Percentiles rank a stretch among this genome's conserved stretches.
phyloP scores from a whole-genome alignment of 1,284 basidiomycete species.

The Sporisorium sorghi region DNA sequence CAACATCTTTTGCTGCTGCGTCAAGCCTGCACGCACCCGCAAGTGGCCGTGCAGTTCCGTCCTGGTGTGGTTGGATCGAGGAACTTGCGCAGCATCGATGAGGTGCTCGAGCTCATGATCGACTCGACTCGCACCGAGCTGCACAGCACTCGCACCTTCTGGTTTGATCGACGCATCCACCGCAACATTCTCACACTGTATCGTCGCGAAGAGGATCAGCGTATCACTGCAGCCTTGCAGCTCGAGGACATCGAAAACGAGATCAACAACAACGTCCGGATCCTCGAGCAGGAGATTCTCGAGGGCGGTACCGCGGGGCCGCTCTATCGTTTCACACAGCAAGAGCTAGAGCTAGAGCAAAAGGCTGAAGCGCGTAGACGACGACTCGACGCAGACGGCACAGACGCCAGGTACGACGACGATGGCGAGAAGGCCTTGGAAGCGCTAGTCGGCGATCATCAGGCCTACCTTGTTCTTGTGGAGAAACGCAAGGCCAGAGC shows the following conservation, averaged over 20 bases:
- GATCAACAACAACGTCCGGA: conserved; percentile 22
- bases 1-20: conserved; percentile 56
- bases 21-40: conserved; percentile 67
- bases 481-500: conserved; percentile 39
- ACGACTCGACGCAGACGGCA: neutral
- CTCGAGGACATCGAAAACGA: conserved; percentile 42
- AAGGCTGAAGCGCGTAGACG: conserved; percentile 24
- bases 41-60: conserved; percentile 53
- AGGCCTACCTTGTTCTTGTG: conserved; percentile 21
- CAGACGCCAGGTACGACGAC: conserved; percentile 11
- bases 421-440: conserved; percentile 16
- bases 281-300: conserved; percentile 41
- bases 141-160: conserved; percentile 27
- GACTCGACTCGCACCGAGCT: conserved; percentile 52
- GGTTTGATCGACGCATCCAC: conserved; percentile 50
- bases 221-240: conserved; percentile 30
- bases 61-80: conserved; percentile 39
- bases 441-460: conserved; percentile 16
- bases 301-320: conserved; percentile 40
- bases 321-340: conserved; percentile 45
- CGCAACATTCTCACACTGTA: conserved; percentile 56
- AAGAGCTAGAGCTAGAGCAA: conserved; percentile 37
- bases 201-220: conserved; percentile 47
- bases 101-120: conserved; percentile 64
- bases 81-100: conserved; percentile 63